Evolutionary conservation across 352 stramenopile species (phyloP).

Genomic region (Globisporangium spinosum): DNA sequence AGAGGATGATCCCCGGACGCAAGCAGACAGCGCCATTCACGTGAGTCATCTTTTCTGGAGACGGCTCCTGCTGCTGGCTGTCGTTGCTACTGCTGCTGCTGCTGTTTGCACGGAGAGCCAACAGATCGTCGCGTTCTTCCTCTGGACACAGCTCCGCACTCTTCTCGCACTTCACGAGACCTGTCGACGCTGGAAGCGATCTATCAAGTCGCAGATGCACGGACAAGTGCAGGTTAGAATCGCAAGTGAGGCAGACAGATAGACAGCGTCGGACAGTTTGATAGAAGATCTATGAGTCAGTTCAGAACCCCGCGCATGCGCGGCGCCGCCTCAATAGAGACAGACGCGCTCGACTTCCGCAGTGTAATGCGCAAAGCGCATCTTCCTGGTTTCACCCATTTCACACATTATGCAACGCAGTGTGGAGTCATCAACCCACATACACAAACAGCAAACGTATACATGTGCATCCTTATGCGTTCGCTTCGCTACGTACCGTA

Average conservation of each 20-base stretch:
- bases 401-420: neutral
- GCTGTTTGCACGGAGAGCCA: neutral
- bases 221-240: neutral
- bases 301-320: neutral
- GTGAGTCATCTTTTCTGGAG: constrained; percentile 8
- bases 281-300: constrained; percentile 3
- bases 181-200: neutral
- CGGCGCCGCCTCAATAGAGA: constrained; percentile 7
- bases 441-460: neutral
- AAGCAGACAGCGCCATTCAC: constrained; percentile 11
- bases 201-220: constrained; percentile 1
- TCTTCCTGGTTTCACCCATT: constrained; percentile 4
- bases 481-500: neutral
- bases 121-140: constrained; percentile 1
- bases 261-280: neutral
- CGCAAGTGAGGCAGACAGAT: neutral
- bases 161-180: neutral
- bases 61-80: constrained; percentile 7
- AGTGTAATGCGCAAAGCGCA: neutral
- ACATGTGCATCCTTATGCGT: neutral
- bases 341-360: neutral
- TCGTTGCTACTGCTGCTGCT: neutral
- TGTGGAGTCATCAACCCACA: neutral
- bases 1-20: constrained; percentile 40
- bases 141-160: neutral